Conservation (phyloP, 768 basidiomycete genomes). For the Boletellus ananiceps region DNA sequence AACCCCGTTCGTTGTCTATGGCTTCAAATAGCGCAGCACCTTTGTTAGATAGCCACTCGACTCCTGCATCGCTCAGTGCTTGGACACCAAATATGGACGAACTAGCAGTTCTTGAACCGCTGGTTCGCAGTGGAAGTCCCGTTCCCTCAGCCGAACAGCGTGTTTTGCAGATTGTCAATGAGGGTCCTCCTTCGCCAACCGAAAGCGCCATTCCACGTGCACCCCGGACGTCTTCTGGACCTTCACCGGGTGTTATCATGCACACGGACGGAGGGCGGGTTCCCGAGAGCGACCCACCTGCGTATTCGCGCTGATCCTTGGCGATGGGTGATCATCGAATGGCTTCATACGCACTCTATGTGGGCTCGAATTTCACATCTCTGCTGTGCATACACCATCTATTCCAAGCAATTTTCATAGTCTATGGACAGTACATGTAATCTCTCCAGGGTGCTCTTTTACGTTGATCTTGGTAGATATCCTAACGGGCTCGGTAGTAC, state of each 20-base stretch:
- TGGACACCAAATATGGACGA: conserved; percentile 23
- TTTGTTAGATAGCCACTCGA: background rate
- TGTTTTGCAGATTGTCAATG: conserved; percentile 27
- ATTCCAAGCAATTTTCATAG: conserved; percentile 8
- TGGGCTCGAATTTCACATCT: conserved; percentile 11
- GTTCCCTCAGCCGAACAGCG: conserved; percentile 19
- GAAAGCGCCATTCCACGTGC: conserved; percentile 1
- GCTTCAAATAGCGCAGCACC: conserved; percentile 9
- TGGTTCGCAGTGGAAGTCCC: conserved; percentile 21
- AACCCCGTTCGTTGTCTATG: conserved; percentile 21
- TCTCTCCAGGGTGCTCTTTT: conserved; percentile 3
- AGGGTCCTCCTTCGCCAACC: conserved; percentile 20
- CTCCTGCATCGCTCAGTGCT: conserved; percentile 1
- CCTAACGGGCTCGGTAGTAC: background rate
- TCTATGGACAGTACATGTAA: conserved; percentile 15
- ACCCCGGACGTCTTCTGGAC: background rate
- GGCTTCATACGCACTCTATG: conserved; percentile 6
- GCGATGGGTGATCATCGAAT: background rate
- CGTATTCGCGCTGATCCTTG: conserved; percentile 19
- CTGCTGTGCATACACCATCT: conserved; percentile 7
- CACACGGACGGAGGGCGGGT: conserved; percentile 27
- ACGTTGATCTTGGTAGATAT: conserved; percentile 5
- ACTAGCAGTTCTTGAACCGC: conserved; percentile 13
- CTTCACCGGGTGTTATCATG: conserved; percentile 15
- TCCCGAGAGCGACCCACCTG: conserved; percentile 15